Conservation (phyloP, 2,329 filamentous ascomycete species). For the Albifimbria verrucaria region DNA sequence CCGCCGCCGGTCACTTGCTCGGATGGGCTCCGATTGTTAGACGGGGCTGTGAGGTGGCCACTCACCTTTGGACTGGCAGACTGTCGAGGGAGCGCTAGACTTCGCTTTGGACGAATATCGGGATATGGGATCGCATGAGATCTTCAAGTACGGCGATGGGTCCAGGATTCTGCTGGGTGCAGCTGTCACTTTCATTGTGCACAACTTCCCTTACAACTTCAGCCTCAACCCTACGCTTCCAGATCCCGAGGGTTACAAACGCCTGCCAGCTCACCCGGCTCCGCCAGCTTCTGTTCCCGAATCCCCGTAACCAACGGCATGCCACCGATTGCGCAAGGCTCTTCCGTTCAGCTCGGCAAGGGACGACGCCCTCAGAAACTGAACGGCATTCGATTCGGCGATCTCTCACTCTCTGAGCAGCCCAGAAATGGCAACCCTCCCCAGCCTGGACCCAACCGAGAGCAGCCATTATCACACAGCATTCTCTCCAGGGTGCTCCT, state of each 20-base stretch:
- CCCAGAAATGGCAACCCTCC: slow-evolving; percentile 12
- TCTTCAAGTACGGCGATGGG: slow-evolving; percentile 50
- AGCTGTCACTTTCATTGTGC: slow-evolving; percentile 56
- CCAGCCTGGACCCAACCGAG: slow-evolving; percentile 20
- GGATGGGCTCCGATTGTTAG: slow-evolving; percentile 51
- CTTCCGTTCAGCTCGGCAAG: slow-evolving; percentile 31
- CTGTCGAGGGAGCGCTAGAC: slow-evolving; percentile 56
- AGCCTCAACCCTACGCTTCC: slow-evolving; percentile 47
- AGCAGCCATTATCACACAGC: slow-evolving; percentile 35
- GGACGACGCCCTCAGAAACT: slow-evolving; percentile 49
- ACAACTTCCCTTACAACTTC: slow-evolving; percentile 59
- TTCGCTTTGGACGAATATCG: slow-evolving; percentile 46
- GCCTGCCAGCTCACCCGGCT: slow-evolving; percentile 30
- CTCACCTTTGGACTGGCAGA: slow-evolving; percentile 60
- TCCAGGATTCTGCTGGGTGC: slow-evolving; percentile 52
- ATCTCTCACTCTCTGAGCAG: slow-evolving; percentile 43
- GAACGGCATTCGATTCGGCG: slow-evolving; percentile 68
- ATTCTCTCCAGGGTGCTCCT: slow-evolving; percentile 64
- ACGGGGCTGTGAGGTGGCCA: slow-evolving; percentile 58
- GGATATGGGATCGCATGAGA: slow-evolving; percentile 36
- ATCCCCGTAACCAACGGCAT: slow-evolving; percentile 9
- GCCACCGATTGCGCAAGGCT: slow-evolving; percentile 31
- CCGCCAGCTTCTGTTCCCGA: slow-evolving; percentile 11
- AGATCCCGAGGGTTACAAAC: slow-evolving; percentile 33
- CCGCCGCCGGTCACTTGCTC: slow-evolving; percentile 59